These are phyloP conservation scores for Polyporus tsugae DNA, from an alignment of 1,284 basidiomycete genomes.

Conservation along the genomic window DNA sequence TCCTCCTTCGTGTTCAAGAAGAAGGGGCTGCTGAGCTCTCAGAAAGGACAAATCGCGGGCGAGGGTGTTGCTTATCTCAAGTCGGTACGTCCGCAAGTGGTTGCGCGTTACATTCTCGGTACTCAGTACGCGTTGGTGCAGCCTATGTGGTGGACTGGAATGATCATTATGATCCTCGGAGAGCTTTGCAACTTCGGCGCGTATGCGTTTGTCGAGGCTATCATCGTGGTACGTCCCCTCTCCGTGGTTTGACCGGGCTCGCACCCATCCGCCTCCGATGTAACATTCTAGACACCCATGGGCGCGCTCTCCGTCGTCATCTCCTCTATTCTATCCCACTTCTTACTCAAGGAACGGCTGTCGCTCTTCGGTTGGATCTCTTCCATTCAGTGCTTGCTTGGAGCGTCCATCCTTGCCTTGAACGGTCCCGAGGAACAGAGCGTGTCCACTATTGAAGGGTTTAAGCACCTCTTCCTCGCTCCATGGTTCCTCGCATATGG, in stretches of 20 bases:
- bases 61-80: conserved; percentile 75
- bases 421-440: conserved; percentile 71
- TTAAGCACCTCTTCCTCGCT: conserved; percentile 67
- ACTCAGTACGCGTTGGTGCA: conserved; percentile 16
- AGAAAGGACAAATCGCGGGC: conserved; percentile 59
- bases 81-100: conserved; percentile 42
- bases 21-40: conserved; percentile 51
- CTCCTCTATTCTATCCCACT: conserved; percentile 75
- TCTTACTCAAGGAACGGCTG: conserved; percentile 70
- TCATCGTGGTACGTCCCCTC: conserved; percentile 49
- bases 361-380: conserved; percentile 68
- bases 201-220: conserved; percentile 58
- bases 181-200: conserved; percentile 46
- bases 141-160: conserved; percentile 63
- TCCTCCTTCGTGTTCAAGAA: conserved; percentile 71
- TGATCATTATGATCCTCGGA: conserved; percentile 55
- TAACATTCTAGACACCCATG: conserved; percentile 57
- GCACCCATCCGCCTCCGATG: background rate
- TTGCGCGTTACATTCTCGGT: background rate
- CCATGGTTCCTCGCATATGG: conserved; percentile 71
- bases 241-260: conserved; percentile 9
- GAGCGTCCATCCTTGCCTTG: conserved; percentile 55
- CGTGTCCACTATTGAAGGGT: conserved; percentile 64
- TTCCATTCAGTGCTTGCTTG: conserved; percentile 62
- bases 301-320: conserved; percentile 77